Conservation (phyloP, 441 rosid species). For the Brassica balearica region DNA sequence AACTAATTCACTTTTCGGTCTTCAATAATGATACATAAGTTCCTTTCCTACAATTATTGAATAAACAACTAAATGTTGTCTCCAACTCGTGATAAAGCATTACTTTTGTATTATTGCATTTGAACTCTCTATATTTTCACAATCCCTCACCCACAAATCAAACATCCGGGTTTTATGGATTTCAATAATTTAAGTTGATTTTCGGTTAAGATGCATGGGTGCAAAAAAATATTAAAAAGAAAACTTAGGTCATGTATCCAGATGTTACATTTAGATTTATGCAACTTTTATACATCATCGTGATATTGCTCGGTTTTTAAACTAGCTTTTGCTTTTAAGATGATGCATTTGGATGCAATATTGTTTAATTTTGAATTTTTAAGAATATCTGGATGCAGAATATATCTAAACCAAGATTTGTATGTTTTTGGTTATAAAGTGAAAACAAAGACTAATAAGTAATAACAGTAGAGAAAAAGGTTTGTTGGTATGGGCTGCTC, state of each 20-base stretch:
- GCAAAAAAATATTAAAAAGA: neutral
- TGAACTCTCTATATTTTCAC: neutral
- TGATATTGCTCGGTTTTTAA: neutral
- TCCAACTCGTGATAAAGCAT: constrained; percentile 31
- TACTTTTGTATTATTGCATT: constrained; percentile 25
- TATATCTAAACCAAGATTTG: neutral
- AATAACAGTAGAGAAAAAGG: constrained; percentile 12
- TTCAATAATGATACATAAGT: neutral
- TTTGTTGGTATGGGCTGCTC: constrained; percentile 39
- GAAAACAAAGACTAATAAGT: constrained; percentile 4
- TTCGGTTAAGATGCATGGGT: neutral
- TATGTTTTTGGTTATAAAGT: constrained; percentile 12
- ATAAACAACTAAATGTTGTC: constrained; percentile 14
- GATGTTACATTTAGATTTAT: neutral
- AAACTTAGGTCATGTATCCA: neutral
- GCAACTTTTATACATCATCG: neutral
- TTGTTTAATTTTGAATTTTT: constrained; percentile 2
- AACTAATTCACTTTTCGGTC: neutral
- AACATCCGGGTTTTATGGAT: neutral
- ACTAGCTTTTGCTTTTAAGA: neutral
- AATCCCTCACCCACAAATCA: neutral
- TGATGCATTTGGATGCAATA: neutral
- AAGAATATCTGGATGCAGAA: neutral
- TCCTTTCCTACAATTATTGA: constrained; percentile 17
- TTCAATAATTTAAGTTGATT: neutral